A percentile compares a stretch with the other conserved stretches of the same genome.
phyloP scores from a whole-genome alignment of 495 filamentous ascomycete species.

The Annulohypoxylon maeteangense region DNA sequence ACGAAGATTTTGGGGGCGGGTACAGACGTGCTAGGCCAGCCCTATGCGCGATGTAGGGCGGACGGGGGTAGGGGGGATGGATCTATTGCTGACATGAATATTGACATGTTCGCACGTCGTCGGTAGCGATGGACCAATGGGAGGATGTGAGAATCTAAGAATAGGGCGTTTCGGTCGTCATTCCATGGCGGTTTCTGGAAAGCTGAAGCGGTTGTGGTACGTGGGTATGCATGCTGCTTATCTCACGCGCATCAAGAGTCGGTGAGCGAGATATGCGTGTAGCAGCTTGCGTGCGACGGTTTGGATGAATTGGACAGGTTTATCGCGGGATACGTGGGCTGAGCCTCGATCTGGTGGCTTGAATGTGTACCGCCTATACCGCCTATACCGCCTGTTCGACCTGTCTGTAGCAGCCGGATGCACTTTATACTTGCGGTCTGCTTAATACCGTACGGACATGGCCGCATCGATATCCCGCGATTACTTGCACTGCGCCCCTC shows the following conservation, averaged over 20 bases:
- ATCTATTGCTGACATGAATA: conserved; percentile 22
- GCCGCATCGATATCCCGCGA: not conserved
- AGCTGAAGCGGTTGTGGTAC: conserved; percentile 27
- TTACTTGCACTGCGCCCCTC: not conserved
- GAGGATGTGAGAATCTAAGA: conserved; percentile 11
- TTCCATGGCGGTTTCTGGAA: conserved; percentile 1
- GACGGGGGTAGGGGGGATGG: not conserved
- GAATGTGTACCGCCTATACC: conserved; percentile 22
- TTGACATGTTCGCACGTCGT: conserved; percentile 19
- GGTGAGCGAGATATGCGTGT: conserved; percentile 23
- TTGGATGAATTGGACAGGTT: too few species aligned
- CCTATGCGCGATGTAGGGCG: conserved; percentile 23
- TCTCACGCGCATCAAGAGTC: conserved; percentile 40
- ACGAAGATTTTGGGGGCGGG: conserved; percentile 6
- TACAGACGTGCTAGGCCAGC: conserved; percentile 19
- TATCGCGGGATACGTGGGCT: conserved; percentile 7
- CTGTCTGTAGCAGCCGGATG: not conserved
- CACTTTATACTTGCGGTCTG: conserved; percentile 38
- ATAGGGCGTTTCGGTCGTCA: conserved; percentile 23
- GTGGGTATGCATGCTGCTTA: conserved; percentile 29
- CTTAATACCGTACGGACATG: conserved; percentile 29
- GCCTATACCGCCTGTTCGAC: conserved; percentile 15
- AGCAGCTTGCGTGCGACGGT: conserved; percentile 2
- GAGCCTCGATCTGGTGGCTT: conserved; percentile 18
- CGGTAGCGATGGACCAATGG: conserved; percentile 29